Evolutionary conservation across 2,329 filamentous ascomycete species (phyloP), one percentile per base, ranked within the genome.

Genomic region (Ambrosiella cleistominuta): DNA sequence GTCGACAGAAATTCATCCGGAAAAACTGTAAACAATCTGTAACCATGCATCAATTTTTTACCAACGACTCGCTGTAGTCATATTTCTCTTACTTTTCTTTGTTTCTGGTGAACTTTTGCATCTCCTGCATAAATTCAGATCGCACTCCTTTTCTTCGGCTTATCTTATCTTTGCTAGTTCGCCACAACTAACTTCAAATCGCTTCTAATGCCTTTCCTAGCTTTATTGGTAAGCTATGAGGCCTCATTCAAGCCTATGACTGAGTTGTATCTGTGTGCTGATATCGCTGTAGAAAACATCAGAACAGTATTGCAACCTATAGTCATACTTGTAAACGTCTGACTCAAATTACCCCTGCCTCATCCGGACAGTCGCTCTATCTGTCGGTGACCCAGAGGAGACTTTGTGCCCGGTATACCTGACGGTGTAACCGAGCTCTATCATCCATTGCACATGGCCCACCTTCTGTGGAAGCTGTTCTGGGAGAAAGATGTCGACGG

Each of bases 401-500:
- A 15, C 44, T 15, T n/a, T 54, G 11, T 47, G 27, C 47, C 37
- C 47, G 47, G 47, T 35, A 19, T 36, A 19, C 47, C 44, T 47
- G n/a, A 55, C 37, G 19, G 39, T 55, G 54, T 53, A 44, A 42
- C 39, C 36, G 39, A 11, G 51, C 56, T 65, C 60, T 64, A 63
- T 63, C 57, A 63, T 62, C 66, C 64, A 65, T 70, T 69, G 74
- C 82, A 81, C 82, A 93, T 97, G 91, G 97, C 88, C 84, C 85
- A 89, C 76, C 81, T 86, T 80, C 82, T 98, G 71, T 96, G 91
- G 91, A 90, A 89, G 79, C 88, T 81, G 70, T 97, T 91, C 71
- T 85, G 94, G 77, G 86, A 96, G 82, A 87, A 96, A 79, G 89
- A 98, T 82, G 86, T 95, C 82, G 90, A 95, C 70, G 82, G 76